Evolutionary conservation across 371 early-diverging fungal species (phyloP).

Genomic region (Syncephalastrum monosporum): DNA sequence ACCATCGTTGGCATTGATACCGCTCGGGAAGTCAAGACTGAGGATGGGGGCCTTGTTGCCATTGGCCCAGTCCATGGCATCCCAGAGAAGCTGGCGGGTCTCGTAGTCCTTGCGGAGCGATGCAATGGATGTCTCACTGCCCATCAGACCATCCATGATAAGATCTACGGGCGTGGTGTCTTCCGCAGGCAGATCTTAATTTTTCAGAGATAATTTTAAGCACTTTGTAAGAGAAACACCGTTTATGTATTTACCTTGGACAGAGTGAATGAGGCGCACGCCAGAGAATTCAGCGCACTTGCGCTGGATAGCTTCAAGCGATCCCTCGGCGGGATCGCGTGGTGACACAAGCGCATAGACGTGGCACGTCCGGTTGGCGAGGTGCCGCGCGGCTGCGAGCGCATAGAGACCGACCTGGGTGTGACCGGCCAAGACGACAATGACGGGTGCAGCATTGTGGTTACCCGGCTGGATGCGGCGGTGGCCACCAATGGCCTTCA

Average conservation of each 20-base stretch:
- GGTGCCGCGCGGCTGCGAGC: slow-evolving; percentile 70
- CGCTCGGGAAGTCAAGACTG: slow-evolving; percentile 75
- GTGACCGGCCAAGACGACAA: slow-evolving; percentile 74
- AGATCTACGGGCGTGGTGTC: slow-evolving; percentile 69
- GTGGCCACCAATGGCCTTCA: slow-evolving; percentile 72
- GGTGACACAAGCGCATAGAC: slow-evolving; percentile 62
- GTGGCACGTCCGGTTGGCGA: slow-evolving; percentile 71
- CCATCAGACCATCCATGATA: slow-evolving; percentile 77
- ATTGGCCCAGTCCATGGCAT: slow-evolving; percentile 78
- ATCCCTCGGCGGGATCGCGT: slow-evolving; percentile 29
- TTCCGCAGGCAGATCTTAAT: slow-evolving; percentile 46
- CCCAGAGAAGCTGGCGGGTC: slow-evolving; percentile 43
- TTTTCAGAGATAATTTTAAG: background rate
- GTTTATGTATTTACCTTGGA: slow-evolving; percentile 23
- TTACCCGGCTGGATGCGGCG: slow-evolving; percentile 72
- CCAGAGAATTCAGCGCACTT: slow-evolving; percentile 32
- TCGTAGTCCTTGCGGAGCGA: slow-evolving; percentile 55
- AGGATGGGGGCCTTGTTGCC: slow-evolving; percentile 68
- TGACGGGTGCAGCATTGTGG: slow-evolving; percentile 70
- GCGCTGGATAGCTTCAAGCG: slow-evolving; percentile 19
- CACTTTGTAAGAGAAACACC: no score
- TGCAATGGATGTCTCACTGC: slow-evolving; percentile 53
- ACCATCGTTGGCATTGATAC: slow-evolving; percentile 60
- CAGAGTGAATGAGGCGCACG: slow-evolving; percentile 24
- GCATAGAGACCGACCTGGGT: slow-evolving; percentile 75